Base-by-base conservation (phyloP, 2,329 filamentous ascomycete genomes). In the Anisogramma anomala region DNA sequence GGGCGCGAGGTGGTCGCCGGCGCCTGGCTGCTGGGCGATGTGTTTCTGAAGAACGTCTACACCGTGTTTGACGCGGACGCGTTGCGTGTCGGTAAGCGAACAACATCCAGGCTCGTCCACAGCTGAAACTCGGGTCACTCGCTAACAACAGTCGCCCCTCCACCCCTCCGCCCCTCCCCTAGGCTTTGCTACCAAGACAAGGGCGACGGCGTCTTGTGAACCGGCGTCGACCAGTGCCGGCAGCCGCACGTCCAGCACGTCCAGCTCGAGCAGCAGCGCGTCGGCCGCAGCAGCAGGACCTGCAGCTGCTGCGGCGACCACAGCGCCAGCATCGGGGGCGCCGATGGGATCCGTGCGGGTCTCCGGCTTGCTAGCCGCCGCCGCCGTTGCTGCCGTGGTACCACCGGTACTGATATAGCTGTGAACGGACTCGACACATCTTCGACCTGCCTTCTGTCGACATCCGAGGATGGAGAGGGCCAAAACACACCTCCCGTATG, bases 31-130 rank as follows among this genome's bases (percentile, higher is more conserved):
- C 61, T 94, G 1, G 87, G 87, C 2, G 86, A 87, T 50, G 75
- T 82, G 1, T 94, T 94, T 52, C 62, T 94, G 47, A 94, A 93
- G 65, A 94, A 93, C 51, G 86, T 94, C 13, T 94, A 94, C 56
- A 69, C 77, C 1, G 79, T 91, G 18, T 94, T 93, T 56, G 87
- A 94, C 57, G 75, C 74, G 39, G 85, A 89, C 48, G 55, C 77
- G 49, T 61, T 59, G 32, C 72, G 71, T 38, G 74, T 87, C 49
- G 82, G 80, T 73, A 57, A 56, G 67, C 17, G 10, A 8, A 35
- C 19, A 1, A 14, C 25, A n/a, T 3, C 3, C 13, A 6, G 20
- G 7, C 8, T 7, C n/a, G n/a, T n/a, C n/a, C n/a, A n/a, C n/a
- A 20, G 13, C 26, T 5, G 11, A 8, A 8, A 28, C 26, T 11